Base-by-base conservation (phyloP, 1,284 basidiomycete species). In the Coniophora puteana region DNA sequence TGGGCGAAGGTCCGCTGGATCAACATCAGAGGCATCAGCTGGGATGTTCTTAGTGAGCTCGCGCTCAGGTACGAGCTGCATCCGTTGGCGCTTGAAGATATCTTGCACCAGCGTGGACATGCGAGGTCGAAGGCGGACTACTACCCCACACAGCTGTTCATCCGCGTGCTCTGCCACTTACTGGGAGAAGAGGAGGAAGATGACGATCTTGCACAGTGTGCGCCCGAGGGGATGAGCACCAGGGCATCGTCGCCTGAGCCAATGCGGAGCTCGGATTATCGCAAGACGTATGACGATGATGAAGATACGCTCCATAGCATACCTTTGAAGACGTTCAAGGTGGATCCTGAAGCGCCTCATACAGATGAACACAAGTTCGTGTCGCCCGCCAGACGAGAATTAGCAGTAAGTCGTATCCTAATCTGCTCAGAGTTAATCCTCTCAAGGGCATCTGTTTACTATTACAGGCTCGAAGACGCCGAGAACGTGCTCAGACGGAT, bases 1-100 rank as follows among this genome's bases (percentile, higher is more conserved):
- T 80, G 78, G 73, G 72, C 71, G 20, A 78, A 74, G 47, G 80
- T 83, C 10, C 62, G 83, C 24, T 86, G 82, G 83, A 83, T 86
- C 44, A 83, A 84, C 47, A 68, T 85, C 39, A 77, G 74, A 5
- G 83, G 82, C 3, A 65, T 85, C 38, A 81, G 77, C 46, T 86
- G 81, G 80, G 81, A 84, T 54, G 78, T 86, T 11, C 69, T 86
- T 46, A 82, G 78, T 49, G 70, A 74, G 1, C 55, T 85, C 26
- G 76, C 81, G 17, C 59, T 83, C 40, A 74, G 72, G 55, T 83
- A 83, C 51, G 80, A 80, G 45, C 60, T 87, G 18, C 83, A 86
- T 51, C 80, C 82, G 0, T 72, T 87, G 28, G 74, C 81, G 3
- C 63, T 87, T 14, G 83, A 86, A 51, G 83, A 86, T 51, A 59